Evolutionary conservation across 129 eudicot species (phyloP).

Genomic region (Daucus carota): DNA sequence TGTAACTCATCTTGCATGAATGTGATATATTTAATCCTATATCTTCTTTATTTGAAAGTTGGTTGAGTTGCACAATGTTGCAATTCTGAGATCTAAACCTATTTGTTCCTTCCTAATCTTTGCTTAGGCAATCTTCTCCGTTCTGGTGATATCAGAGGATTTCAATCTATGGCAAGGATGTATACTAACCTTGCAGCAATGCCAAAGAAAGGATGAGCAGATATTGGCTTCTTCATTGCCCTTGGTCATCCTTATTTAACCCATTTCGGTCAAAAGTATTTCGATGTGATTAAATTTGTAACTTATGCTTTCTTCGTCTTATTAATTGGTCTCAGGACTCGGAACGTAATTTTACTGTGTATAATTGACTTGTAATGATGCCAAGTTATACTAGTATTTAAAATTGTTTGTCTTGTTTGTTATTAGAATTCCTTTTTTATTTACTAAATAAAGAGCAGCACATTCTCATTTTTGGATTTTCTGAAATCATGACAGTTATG

Average conservation of each 20-base stretch:
- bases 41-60: not conserved
- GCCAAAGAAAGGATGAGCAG: slow-evolving; percentile 84
- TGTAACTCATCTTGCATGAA: not conserved
- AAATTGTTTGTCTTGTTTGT: too few relatives aligned
- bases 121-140: slow-evolving; percentile 78
- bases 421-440: too few relatives aligned
- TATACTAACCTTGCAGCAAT: slow-evolving; percentile 93
- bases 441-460: too few relatives aligned
- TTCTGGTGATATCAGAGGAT: slow-evolving; percentile 81
- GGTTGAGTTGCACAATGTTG: not conserved
- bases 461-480: too few relatives aligned
- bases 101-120: not conserved
- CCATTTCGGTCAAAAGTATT: not conserved
- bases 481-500: too few relatives aligned
- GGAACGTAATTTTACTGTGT: not conserved
- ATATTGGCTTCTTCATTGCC: not conserved
- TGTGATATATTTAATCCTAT: not conserved
- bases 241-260: not conserved
- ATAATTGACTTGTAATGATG: not conserved
- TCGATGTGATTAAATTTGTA: not conserved
- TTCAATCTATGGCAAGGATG: slow-evolving; percentile 96
- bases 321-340: not conserved
- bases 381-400: too few relatives aligned
- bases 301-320: not conserved
- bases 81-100: not conserved